These are phyloP conservation scores for Colletotrichum sp. DNA, from an alignment of 2,329 filamentous ascomycete species.

Conservation along the genomic window DNA sequence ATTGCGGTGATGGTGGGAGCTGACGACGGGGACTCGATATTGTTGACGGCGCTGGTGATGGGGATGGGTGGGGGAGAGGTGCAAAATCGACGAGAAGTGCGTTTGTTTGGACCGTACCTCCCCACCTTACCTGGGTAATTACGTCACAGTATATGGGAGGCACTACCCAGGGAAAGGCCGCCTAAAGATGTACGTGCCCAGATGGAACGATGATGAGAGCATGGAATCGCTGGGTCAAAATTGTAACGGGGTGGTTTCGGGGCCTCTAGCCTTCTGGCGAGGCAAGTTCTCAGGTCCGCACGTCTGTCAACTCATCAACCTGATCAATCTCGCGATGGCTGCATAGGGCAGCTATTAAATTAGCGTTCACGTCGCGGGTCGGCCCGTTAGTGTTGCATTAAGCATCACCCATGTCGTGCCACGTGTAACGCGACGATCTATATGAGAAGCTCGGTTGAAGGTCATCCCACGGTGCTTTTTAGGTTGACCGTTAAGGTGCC, in stretches of 20 bases:
- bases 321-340: background rate
- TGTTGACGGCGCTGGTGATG: background rate
- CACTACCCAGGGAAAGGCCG: background rate
- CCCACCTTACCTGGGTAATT: background rate
- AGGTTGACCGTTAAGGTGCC: too few species aligned
- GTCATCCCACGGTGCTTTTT: too few species aligned
- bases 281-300: background rate
- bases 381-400: background rate
- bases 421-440: too few species aligned
- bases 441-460: too few species aligned
- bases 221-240: background rate
- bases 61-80: background rate
- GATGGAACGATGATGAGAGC: background rate
- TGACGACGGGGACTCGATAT: background rate
- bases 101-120: background rate
- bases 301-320: background rate
- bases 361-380: background rate
- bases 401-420: background rate
- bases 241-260: background rate
- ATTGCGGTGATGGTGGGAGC: background rate
- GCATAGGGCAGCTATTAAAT: background rate
- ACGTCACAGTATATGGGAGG: background rate
- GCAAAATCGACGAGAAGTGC: background rate
- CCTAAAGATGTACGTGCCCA: background rate
- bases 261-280: background rate